phyloP scores from a whole-genome alignment of 345 rosid species.

The Camelina sativa region DNA sequence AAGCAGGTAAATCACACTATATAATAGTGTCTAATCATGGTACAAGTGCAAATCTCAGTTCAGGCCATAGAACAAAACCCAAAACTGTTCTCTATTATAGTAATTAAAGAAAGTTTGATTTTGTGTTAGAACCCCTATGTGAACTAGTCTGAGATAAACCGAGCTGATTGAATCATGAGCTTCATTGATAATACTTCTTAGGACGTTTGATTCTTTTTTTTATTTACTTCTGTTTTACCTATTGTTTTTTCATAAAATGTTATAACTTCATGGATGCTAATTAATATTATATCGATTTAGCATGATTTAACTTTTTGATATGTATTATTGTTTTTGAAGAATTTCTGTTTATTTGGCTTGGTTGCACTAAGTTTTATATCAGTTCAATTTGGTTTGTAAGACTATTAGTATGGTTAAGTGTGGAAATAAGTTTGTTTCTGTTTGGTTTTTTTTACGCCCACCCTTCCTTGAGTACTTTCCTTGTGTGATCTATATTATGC shows the following conservation, averaged over 20 bases:
- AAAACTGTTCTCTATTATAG: neutral
- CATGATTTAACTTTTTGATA: neutral
- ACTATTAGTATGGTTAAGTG: neutral
- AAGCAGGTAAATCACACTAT: conserved; percentile 58
- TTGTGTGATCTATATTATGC: neutral
- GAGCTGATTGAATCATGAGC: neutral
- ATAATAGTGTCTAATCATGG: neutral
- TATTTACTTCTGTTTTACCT: neutral
- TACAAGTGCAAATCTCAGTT: neutral
- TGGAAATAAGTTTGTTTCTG: neutral
- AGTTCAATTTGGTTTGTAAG: neutral
- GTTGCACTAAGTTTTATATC: neutral
- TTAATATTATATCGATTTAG: neutral
- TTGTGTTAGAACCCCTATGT: conserved; percentile 1
- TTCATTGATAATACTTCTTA: neutral
- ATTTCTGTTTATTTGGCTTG: neutral
- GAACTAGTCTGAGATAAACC: neutral
- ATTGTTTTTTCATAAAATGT: neutral
- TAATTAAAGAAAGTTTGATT: neutral
- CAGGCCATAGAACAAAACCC: neutral
- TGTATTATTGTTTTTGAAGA: neutral
- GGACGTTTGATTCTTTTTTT: neutral
- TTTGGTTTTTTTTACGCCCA: neutral
- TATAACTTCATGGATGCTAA: neutral
- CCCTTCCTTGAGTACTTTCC: neutral